Percentiles rank a stretch among this genome's conserved stretches.
phyloP scores from a whole-genome alignment of 805 yeast species.

The Lipomyces yamadae region DNA sequence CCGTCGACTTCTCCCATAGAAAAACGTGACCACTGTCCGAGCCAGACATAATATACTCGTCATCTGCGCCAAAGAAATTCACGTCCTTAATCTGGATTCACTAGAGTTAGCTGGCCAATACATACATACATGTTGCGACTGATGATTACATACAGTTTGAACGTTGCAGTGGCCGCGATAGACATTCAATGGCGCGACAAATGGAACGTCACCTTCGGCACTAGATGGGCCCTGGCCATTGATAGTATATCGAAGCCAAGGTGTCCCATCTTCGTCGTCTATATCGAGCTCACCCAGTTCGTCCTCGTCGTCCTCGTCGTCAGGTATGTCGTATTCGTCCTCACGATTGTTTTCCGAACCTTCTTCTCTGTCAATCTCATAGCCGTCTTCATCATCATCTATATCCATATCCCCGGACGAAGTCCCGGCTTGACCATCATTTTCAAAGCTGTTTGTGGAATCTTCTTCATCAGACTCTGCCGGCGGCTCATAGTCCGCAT shows the following conservation, averaged over 20 bases:
- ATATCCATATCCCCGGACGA: slow-evolving; percentile 14
- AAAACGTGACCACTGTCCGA: slow-evolving; percentile 37
- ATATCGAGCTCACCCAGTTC: slow-evolving; percentile 10
- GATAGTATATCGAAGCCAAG: slow-evolving; percentile 14
- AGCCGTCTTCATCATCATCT: slow-evolving; percentile 13
- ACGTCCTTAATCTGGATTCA: slow-evolving; percentile 30
- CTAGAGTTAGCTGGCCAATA: background rate
- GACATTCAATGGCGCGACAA: slow-evolving; percentile 9
- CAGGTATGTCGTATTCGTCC: background rate
- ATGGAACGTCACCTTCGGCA: slow-evolving; percentile 22
- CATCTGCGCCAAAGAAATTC: slow-evolving; percentile 34
- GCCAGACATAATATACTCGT: slow-evolving; percentile 38
- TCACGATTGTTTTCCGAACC: slow-evolving; percentile 15
- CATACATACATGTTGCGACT: background rate
- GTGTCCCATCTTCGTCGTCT: slow-evolving; percentile 20
- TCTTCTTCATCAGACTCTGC: slow-evolving; percentile 14
- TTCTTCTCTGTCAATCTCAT: background rate
- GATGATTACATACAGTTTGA: slow-evolving; percentile 20
- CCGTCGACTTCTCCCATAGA: slow-evolving; percentile 31
- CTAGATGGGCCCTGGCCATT: background rate
- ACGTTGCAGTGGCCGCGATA: slow-evolving; percentile 34
- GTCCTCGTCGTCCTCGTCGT: slow-evolving; percentile 8
- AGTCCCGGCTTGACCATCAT: slow-evolving; percentile 1
- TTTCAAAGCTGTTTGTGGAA: background rate
- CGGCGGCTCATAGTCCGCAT: slow-evolving; percentile 19